phyloP scores from a whole-genome alignment of 768 basidiomycete species.

The Pulveroboletus frians region DNA sequence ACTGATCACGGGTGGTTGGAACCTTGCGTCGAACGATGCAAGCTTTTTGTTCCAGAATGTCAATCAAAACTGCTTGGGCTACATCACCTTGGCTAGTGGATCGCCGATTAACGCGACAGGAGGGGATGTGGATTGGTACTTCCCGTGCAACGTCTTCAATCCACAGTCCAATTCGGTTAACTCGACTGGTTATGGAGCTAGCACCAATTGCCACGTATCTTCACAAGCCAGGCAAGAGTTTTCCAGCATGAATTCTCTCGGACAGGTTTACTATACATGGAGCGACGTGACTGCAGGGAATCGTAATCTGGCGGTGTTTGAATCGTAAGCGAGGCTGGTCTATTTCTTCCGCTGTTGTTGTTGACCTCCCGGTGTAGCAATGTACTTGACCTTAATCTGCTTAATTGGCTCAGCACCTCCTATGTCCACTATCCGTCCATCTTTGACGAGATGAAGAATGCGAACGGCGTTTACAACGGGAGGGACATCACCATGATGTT shows the following conservation, averaged over 20 bases:
- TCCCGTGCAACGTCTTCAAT: conserved; percentile 90
- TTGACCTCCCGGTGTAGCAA: conserved; percentile 39
- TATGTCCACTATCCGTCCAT: conserved; percentile 80
- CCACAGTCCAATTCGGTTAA: conserved; percentile 67
- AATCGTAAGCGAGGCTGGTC: conserved; percentile 59
- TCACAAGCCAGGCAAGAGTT: conserved; percentile 50
- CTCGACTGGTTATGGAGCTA: conserved; percentile 57
- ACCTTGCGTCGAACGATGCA: conserved; percentile 81
- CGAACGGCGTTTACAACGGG: conserved; percentile 70
- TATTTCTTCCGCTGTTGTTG: conserved; percentile 1
- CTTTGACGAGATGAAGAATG: conserved; percentile 70
- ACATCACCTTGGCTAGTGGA: conserved; percentile 67
- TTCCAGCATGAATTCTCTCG: conserved; percentile 47
- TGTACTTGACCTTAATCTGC: conserved; percentile 84
- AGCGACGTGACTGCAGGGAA: conserved; percentile 62
- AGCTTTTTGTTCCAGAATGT: conserved; percentile 94
- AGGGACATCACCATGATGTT: conserved; percentile 88
- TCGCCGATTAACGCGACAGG: conserved; percentile 67
- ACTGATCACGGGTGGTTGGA: conserved; percentile 69
- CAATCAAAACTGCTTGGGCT: conserved; percentile 72
- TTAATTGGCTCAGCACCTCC: conserved; percentile 76
- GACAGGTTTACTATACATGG: conserved; percentile 95
- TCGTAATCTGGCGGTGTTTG: conserved; percentile 89
- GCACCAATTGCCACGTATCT: conserved; percentile 70
- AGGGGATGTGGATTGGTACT: conserved; percentile 82